These are phyloP conservation scores for Metschnikowia kofuensis DNA, from an alignment of 805 yeast genomes.

Conservation along the genomic window DNA sequence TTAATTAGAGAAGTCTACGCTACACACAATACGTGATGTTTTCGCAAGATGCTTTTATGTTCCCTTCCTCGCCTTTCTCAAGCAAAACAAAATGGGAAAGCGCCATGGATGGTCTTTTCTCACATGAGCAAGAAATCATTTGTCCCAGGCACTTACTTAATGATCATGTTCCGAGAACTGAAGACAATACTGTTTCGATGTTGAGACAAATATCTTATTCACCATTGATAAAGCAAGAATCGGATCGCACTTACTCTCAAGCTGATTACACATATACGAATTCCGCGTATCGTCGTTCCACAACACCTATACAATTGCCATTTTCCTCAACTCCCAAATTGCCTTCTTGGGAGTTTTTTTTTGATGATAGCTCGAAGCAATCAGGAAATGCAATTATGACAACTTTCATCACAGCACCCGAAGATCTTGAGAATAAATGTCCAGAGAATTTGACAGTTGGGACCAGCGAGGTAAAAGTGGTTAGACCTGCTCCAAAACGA, in stretches of 20 bases:
- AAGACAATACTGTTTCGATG: conserved; percentile 1
- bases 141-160: conserved; percentile 1
- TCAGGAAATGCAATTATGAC: background rate
- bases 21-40: background rate
- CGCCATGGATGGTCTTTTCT: background rate
- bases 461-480: background rate
- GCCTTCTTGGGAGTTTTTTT: conserved; percentile 1
- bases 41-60: background rate
- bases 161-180: conserved; percentile 2
- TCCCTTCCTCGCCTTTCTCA: conserved; percentile 4
- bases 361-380: background rate
- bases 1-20: too few species aligned
- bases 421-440: background rate
- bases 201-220: background rate
- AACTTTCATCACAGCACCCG: background rate
- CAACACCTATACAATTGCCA: background rate
- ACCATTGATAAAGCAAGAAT: conserved; percentile 5
- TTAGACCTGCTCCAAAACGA: background rate
- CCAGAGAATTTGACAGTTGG: background rate
- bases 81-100: conserved; percentile 1
- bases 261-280: conserved; percentile 1
- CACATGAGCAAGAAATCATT: background rate
- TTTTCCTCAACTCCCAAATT: conserved; percentile 4
- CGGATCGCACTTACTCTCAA: conserved; percentile 3
- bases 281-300: background rate